Evolutionary conservation across 2,329 filamentous ascomycete genomes (phyloP), one percentile per base, ranked within the genome.

Genomic region (Cryphonectria parasitica): DNA sequence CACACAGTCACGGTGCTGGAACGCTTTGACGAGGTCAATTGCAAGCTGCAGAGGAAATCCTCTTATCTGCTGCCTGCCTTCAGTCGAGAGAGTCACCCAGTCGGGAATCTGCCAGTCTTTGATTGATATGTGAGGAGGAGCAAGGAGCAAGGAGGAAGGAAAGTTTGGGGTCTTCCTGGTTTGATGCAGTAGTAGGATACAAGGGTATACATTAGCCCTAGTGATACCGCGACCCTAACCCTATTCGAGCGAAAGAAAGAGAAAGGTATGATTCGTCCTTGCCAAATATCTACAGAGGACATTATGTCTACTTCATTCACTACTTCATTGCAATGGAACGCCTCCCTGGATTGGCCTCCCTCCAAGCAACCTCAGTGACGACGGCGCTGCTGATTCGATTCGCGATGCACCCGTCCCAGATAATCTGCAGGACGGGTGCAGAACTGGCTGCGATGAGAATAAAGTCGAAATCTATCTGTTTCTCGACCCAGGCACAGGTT

Each of bases 41-140:
- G 58, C 41, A 25, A 64, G 39, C n/a, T 61, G 36, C 7, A 28
- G 52, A 52, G 28, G 52, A 49, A 65, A 61, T 10, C 56, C 41
- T 17, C 28, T 39, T 61, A 52, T 49, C 7, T 49, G 45, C 45
- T 49, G 22, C 45, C 65, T 41, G 69, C 67, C 66, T 39, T 39
- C 6, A 39, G 7, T 58, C 28, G 54, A 31, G 25, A 11, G n/a
- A 25, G 22, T 3, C 6, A 7, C 25, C 25, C 28, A 34, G 54
- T 31, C 28, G 28, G 13, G 28, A 34, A 31, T 17, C 54, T 58
- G 28, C 25, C 54, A 58, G 28, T 58, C 52, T 34, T 19, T 31
- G 28, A 13, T 15, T 34, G 25, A 31, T 58, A 31, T 34, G 28
- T 58, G 54, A 58, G 25, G 28, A 58, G 13, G 28, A 31, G 22